Conservation (phyloP, 2,329 filamentous ascomycete genomes). For the Colletotrichum caudatum region DNA sequence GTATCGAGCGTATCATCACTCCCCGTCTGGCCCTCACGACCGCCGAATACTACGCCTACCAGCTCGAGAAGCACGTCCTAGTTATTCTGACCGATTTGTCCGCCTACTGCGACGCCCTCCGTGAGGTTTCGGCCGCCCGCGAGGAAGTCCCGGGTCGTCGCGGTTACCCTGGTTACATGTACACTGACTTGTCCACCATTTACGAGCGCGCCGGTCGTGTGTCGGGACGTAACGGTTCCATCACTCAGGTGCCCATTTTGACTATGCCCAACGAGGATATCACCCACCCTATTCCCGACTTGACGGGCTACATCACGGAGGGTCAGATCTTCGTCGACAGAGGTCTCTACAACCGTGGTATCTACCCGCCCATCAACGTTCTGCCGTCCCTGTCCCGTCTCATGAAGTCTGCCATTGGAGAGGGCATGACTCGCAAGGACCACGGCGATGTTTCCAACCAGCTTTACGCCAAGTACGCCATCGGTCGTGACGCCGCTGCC, state of each 20-base stretch:
- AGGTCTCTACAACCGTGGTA: conserved; percentile 92
- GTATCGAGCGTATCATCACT: conserved; percentile 99
- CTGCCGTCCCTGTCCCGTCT: conserved; percentile 97
- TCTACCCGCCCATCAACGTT: conserved; percentile 99
- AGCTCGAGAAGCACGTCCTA: conserved; percentile 99
- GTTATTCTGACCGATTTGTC: conserved; percentile 98
- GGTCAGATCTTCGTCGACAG: conserved; percentile 98
- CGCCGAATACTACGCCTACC: conserved; percentile 99
- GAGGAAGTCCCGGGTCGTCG: conserved; percentile 99
- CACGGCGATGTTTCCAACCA: conserved; percentile 99
- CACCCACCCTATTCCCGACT: conserved; percentile 97
- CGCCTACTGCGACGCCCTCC: conserved; percentile 97
- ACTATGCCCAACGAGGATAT: conserved; percentile 99
- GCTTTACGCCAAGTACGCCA: conserved; percentile 99
- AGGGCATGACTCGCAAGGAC: conserved; percentile 95
- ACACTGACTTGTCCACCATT: conserved; percentile 99
- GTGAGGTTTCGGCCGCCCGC: conserved; percentile 96
- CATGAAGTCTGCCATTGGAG: conserved; percentile 99
- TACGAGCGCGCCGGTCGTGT: conserved; percentile 99
- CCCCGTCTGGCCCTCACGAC: conserved; percentile 98
- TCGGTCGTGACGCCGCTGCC: conserved; percentile 95
- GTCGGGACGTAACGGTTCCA: conserved; percentile 94
- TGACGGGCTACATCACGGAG: conserved; percentile 99
- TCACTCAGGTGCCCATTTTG: conserved; percentile 98
- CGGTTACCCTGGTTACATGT: conserved; percentile 99